phyloP scores from a whole-genome alignment of 345 rosid genomes.

The Conringia planisiliqua region DNA sequence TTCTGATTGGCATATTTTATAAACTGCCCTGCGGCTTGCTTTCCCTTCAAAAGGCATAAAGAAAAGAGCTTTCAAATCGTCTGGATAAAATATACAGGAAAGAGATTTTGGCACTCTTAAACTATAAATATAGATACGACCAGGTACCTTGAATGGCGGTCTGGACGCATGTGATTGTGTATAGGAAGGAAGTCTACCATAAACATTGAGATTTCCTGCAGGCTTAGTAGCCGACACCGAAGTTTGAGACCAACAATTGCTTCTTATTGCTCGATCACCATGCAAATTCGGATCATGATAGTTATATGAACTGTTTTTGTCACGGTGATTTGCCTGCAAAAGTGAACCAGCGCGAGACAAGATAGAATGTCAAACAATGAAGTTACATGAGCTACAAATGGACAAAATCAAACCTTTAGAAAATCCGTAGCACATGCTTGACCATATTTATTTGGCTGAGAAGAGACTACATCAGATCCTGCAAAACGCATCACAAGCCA shows the following conservation, averaged over 20 bases:
- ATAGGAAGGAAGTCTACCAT: slow-evolving; percentile 34
- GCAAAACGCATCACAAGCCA: slow-evolving; percentile 25
- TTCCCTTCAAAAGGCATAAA: slow-evolving; percentile 41
- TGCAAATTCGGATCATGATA: slow-evolving; percentile 47
- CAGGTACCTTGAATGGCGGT: slow-evolving; percentile 47
- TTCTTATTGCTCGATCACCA: slow-evolving; percentile 42
- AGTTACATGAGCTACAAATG: neutral
- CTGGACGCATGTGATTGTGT: slow-evolving; percentile 31
- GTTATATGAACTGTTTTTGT: slow-evolving; percentile 40
- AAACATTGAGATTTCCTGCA: slow-evolving; percentile 20
- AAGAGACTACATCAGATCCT: slow-evolving; percentile 48
- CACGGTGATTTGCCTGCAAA: slow-evolving; percentile 44
- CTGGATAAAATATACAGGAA: neutral
- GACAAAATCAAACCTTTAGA: slow-evolving; percentile 39
- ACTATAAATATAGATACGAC: neutral
- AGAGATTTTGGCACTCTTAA: neutral
- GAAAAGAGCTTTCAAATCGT: neutral
- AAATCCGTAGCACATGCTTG: slow-evolving; percentile 37
- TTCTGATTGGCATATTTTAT: slow-evolving; percentile 38
- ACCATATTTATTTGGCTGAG: slow-evolving; percentile 40
- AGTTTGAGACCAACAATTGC: slow-evolving; percentile 32
- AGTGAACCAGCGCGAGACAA: slow-evolving; percentile 2
- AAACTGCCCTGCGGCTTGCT: slow-evolving; percentile 36
- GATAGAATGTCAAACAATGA: slow-evolving; percentile 2
- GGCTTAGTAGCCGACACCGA: slow-evolving; percentile 31